A percentile compares a stretch with the other conserved stretches of the same genome.
Evolutionary conservation across 2,329 filamentous ascomycete species (phyloP).

Genomic region (Scopulariopsis brevicaulis): DNA sequence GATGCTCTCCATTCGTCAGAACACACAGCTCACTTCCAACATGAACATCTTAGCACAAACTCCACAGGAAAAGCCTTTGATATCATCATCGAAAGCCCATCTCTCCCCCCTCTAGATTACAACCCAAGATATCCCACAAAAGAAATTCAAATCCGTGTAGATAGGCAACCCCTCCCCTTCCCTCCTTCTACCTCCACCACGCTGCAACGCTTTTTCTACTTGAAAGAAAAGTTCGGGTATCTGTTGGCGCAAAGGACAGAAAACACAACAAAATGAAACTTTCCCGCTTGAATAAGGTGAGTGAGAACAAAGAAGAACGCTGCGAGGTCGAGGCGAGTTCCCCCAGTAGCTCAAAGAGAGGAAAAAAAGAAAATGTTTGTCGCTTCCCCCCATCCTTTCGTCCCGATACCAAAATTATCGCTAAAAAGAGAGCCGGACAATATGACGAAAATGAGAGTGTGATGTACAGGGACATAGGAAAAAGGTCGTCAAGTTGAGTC

Average conservation of each 20-base stretch:
- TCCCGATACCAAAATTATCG: neutral
- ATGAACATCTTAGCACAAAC: neutral
- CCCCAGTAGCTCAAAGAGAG: too few relatives aligned
- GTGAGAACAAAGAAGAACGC: neutral
- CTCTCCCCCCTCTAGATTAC: neutral
- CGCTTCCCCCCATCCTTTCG: neutral
- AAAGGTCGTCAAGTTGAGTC: neutral
- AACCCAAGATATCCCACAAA: neutral
- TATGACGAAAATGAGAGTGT: neutral
- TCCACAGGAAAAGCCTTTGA: neutral
- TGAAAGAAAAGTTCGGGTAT: constrained; percentile 2
- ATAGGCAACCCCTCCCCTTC: neutral
- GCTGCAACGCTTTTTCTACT: neutral
- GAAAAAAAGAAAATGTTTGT: neutral
- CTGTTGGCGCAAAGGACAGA: constrained; percentile 4
- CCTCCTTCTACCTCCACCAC: neutral
- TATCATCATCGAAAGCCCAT: neutral
- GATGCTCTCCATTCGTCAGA: neutral
- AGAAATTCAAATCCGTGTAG: neutral
- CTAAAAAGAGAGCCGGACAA: neutral
- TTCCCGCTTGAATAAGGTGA: neutral
- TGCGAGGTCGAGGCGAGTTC: neutral
- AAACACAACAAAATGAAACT: constrained; percentile 1
- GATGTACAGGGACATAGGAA: neutral
- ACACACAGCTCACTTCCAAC: neutral